phyloP scores from a whole-genome alignment of 2,329 filamentous ascomycete species.

The Simplicillium sp. region DNA sequence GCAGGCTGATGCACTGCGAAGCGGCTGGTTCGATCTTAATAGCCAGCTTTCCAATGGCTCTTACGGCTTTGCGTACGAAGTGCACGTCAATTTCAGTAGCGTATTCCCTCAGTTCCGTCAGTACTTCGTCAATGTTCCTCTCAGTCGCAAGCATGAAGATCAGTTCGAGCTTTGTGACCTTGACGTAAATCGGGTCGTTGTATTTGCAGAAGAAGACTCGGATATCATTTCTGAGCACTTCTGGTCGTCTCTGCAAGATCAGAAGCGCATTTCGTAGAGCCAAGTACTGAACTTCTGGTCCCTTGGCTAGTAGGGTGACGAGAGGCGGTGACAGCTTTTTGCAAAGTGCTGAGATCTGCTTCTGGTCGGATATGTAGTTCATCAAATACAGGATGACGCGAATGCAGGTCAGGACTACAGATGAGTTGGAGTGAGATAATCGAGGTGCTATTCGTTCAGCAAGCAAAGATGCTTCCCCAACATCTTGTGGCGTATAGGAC shows the following conservation, averaged over 20 bases:
- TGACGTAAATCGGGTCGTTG: constrained; percentile 98
- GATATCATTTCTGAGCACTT: constrained; percentile 92
- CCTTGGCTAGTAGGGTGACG: constrained; percentile 90
- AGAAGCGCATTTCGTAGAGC: constrained; percentile 87
- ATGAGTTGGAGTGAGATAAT: constrained; percentile 91
- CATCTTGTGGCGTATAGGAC: constrained; percentile 93
- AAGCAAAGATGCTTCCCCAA: constrained; percentile 75
- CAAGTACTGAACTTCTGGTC: constrained; percentile 95
- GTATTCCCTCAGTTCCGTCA: constrained; percentile 91
- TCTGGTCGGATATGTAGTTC: constrained; percentile 95
- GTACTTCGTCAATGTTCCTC: constrained; percentile 88
- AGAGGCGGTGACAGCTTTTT: constrained; percentile 90
- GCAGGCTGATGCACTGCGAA: constrained; percentile 79
- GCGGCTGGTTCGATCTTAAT: constrained; percentile 98
- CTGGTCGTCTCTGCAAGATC: constrained; percentile 85
- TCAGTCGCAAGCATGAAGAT: constrained; percentile 98
- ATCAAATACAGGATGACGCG: constrained; percentile 94
- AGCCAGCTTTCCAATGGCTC: constrained; percentile 93
- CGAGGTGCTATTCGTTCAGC: constrained; percentile 94
- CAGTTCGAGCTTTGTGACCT: constrained; percentile 95
- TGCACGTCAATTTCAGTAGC: constrained; percentile 98
- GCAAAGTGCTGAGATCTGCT: constrained; percentile 77
- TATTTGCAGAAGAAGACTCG: constrained; percentile 99
- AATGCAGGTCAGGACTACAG: constrained; percentile 92
- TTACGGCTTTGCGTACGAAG: constrained; percentile 94